phyloP scores from a whole-genome alignment of 331 rosid species.

The Malus hybrid region DNA sequence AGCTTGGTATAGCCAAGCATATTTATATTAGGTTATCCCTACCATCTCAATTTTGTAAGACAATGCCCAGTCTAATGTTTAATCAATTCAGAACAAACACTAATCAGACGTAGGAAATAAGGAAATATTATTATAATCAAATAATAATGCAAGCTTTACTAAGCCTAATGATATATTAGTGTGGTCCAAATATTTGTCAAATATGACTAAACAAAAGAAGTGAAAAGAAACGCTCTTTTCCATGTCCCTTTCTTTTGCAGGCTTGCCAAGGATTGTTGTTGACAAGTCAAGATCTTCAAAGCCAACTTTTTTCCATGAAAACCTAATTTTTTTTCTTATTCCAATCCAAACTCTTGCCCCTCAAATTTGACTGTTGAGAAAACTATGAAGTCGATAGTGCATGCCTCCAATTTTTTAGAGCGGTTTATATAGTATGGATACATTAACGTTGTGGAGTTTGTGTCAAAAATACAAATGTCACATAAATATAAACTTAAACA shows the following conservation, averaged over 20 bases:
- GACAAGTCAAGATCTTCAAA: constrained; percentile 15
- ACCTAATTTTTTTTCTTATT: not conserved
- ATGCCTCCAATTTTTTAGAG: not conserved
- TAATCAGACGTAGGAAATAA: too few species aligned
- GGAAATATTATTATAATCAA: not conserved
- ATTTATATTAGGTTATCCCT: not conserved
- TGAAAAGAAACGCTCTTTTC: constrained; percentile 4
- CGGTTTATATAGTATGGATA: not conserved
- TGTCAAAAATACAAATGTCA: too few species aligned
- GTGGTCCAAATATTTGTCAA: constrained; percentile 5
- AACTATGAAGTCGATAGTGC: not conserved
- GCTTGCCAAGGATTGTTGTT: not conserved
- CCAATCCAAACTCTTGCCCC: not conserved
- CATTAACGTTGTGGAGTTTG: too few species aligned
- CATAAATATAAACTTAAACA: too few species aligned
- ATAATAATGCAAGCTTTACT: constrained; percentile 12
- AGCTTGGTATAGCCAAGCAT: not conserved
- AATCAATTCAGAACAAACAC: constrained; percentile 12
- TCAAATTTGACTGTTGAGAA: not conserved
- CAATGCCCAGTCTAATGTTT: not conserved
- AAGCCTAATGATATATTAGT: not conserved
- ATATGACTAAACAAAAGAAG: not conserved
- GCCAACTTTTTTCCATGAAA: constrained; percentile 10
- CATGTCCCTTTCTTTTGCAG: constrained; percentile 4
- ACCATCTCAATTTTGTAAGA: not conserved